Percentiles rank a stretch among this genome's conserved stretches.
Evolutionary conservation across 2,329 filamentous ascomycete species (phyloP).

Genomic region (Neonectria neomacrospora): DNA sequence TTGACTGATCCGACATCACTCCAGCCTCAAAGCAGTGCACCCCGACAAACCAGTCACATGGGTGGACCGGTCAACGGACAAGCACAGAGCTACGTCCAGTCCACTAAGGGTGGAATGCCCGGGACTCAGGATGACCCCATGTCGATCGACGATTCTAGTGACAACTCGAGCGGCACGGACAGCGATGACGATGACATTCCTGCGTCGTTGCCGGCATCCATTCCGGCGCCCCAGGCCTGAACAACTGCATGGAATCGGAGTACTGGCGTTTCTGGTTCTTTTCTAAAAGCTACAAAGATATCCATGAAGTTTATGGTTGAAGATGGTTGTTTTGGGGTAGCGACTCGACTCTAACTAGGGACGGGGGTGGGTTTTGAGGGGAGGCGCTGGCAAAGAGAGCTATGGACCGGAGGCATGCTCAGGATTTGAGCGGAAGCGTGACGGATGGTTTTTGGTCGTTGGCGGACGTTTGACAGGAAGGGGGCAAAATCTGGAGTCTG

Average conservation of each 20-base stretch:
- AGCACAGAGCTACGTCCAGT: neutral
- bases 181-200: slow-evolving; percentile 46
- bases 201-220: slow-evolving; percentile 32
- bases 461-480: neutral
- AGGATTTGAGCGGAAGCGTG: neutral
- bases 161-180: slow-evolving; percentile 31
- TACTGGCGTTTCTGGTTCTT: slow-evolving; percentile 29
- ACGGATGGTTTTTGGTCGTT: neutral
- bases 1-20: slow-evolving; percentile 47
- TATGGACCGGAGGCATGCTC: neutral
- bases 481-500: neutral
- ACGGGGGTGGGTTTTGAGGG: neutral
- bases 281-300: slow-evolving; percentile 1
- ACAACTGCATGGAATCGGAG: neutral
- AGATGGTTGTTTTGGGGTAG: neutral
- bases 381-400: neutral
- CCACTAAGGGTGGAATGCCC: neutral
- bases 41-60: neutral
- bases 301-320: neutral
- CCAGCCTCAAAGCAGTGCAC: slow-evolving; percentile 23
- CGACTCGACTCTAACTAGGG: neutral
- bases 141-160: slow-evolving; percentile 38
- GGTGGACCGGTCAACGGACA: neutral
- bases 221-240: neutral
- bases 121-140: slow-evolving; percentile 44